Evolutionary conservation across 345 rosid genomes (phyloP).

Genomic region (Citrus cavaleriei): DNA sequence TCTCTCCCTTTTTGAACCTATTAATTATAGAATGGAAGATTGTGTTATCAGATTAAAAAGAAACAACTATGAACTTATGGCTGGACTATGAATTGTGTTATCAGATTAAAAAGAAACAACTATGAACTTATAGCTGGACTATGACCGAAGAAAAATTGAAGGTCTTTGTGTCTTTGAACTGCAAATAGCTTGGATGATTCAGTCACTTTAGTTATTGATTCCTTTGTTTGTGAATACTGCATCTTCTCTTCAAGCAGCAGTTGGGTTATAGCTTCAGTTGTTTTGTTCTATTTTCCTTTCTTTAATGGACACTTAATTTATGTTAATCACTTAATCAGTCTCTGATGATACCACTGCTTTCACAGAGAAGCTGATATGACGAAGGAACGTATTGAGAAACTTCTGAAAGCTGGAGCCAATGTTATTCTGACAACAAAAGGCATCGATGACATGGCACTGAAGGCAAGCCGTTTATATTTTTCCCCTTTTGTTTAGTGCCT

Average conservation of each 20-base stretch:
- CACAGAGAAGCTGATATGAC: slow-evolving; percentile 96
- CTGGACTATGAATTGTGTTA: background rate
- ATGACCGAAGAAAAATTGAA: background rate
- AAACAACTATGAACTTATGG: background rate
- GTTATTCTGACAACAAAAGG: slow-evolving; percentile 94
- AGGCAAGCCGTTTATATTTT: slow-evolving; percentile 34
- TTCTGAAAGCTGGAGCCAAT: slow-evolving; percentile 96
- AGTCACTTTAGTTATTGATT: background rate
- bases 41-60: background rate
- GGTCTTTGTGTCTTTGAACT: background rate
- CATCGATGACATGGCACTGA: slow-evolving; percentile 99
- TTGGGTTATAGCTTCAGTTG: background rate
- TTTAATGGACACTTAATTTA: background rate
- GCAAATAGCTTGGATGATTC: background rate
- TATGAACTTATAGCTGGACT: background rate
- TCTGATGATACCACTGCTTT: slow-evolving; percentile 18
- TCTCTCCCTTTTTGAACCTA: background rate
- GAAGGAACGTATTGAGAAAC: slow-evolving; percentile 90
- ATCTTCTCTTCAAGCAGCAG: background rate
- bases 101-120: background rate
- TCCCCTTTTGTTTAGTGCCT: background rate
- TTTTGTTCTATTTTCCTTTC: background rate
- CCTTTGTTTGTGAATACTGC: background rate
- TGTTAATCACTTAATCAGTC: background rate
- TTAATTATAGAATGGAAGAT: background rate